phyloP scores from a whole-genome alignment of 1,139 yeast species.

The Zygotorulaspora mrakii region DNA sequence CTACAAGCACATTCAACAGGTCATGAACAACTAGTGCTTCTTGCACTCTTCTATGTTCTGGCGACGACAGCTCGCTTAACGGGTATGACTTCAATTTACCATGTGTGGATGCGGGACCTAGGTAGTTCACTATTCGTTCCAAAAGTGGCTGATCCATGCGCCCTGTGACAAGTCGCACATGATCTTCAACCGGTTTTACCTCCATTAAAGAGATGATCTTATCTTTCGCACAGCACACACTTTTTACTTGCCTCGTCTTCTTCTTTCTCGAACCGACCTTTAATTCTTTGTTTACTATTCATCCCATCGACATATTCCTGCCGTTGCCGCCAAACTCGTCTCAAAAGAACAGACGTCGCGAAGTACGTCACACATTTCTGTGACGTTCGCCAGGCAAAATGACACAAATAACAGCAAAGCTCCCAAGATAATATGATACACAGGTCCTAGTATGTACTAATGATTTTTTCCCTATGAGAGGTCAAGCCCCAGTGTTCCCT shows the following conservation, averaged over 20 bases:
- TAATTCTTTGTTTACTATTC: slow-evolving; percentile 1
- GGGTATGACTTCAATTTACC: slow-evolving; percentile 44
- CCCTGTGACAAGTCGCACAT: slow-evolving; percentile 11
- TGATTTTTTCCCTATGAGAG: too few species aligned
- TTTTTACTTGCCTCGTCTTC: too few species aligned
- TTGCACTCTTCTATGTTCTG: slow-evolving; percentile 49
- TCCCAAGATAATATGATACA: too few species aligned
- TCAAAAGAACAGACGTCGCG: neutral
- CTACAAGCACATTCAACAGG: slow-evolving; percentile 61
- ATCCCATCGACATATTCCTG: neutral
- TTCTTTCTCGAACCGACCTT: too few species aligned
- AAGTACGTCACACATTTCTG: neutral
- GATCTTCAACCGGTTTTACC: slow-evolving; percentile 17
- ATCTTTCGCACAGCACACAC: neutral
- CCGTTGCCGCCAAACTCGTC: slow-evolving; percentile 3
- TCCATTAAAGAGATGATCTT: slow-evolving; percentile 10
- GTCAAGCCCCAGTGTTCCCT: too few species aligned
- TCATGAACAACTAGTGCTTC: slow-evolving; percentile 74
- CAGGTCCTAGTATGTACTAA: too few species aligned
- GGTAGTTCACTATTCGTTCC: slow-evolving; percentile 34
- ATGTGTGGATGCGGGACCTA: slow-evolving; percentile 33
- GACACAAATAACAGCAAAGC: slow-evolving; percentile 2
- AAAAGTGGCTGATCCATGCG: slow-evolving; percentile 14
- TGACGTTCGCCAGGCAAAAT: neutral
- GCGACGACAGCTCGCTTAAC: slow-evolving; percentile 28